Conservation (phyloP, 1,284 basidiomycete species). For the Sparassis latifolia region DNA sequence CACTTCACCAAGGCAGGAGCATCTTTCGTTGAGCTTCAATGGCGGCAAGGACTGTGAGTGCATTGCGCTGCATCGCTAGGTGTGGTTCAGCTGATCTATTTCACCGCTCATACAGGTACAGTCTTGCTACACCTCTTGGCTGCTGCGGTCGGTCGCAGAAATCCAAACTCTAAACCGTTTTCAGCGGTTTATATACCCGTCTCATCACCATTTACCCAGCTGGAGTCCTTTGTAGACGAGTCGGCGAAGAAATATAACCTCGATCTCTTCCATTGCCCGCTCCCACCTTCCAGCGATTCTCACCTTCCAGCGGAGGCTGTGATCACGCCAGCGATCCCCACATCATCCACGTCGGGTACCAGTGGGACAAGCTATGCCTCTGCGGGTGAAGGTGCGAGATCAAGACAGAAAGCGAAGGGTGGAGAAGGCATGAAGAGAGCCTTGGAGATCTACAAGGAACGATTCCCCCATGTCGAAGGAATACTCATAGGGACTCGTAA, state of each 20-base stretch:
- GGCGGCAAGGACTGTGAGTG: conserved; percentile 94
- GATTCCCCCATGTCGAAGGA: conserved; percentile 61
- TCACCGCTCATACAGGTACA: conserved; percentile 55
- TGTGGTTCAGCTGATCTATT: not conserved
- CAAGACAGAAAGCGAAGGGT: conserved; percentile 36
- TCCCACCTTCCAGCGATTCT: conserved; percentile 21
- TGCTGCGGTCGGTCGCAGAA: conserved; percentile 51
- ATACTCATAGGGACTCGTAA: conserved; percentile 87
- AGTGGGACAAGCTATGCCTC: conserved; percentile 16
- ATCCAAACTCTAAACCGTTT: conserved; percentile 44
- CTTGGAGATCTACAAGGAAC: conserved; percentile 67
- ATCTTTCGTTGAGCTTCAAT: conserved; percentile 88
- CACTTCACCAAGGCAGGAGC: conserved; percentile 42
- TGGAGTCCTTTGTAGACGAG: conserved; percentile 81
- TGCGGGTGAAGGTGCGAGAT: conserved; percentile 4
- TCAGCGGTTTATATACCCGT: conserved; percentile 86
- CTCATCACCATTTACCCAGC: conserved; percentile 77
- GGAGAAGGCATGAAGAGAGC: conserved; percentile 82
- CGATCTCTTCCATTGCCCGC: conserved; percentile 61
- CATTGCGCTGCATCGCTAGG: not conserved
- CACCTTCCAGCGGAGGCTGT: conserved; percentile 39
- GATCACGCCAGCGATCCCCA: conserved; percentile 26
- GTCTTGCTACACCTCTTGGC: conserved; percentile 89
- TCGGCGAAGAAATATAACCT: conserved; percentile 69
- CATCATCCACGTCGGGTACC: not conserved